Conservation (phyloP, 352 stramenopile genomes). For the Globisporangium spiculum region DNA sequence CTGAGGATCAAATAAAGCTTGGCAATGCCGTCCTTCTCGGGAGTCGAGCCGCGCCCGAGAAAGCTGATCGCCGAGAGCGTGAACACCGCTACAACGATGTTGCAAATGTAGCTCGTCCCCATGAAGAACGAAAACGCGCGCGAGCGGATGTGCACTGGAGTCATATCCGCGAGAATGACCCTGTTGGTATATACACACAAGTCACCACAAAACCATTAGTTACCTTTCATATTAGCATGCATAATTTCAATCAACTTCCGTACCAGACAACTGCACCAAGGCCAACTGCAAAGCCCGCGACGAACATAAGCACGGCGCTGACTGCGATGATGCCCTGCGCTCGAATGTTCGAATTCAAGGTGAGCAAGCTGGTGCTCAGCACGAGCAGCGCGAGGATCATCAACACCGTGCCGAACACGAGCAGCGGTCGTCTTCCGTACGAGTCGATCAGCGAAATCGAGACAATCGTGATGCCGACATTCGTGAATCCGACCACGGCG, state of each 20-base stretch:
- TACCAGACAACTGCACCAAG: constrained; percentile 80
- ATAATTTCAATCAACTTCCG: constrained; percentile 7
- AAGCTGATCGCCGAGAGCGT: constrained; percentile 78
- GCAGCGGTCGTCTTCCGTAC: constrained; percentile 64
- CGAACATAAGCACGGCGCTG: constrained; percentile 73
- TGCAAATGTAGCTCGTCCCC: constrained; percentile 82
- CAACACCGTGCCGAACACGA: constrained; percentile 60
- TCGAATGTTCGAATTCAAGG: constrained; percentile 43
- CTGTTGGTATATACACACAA: constrained; percentile 25
- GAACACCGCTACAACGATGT: constrained; percentile 76
- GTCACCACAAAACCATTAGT: not conserved
- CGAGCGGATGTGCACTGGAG: constrained; percentile 80
- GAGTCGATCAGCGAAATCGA: constrained; percentile 76
- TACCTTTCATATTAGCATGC: not conserved
- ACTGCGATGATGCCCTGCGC: constrained; percentile 70
- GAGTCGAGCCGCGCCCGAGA: constrained; percentile 53
- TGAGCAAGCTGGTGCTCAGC: constrained; percentile 69
- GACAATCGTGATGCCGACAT: constrained; percentile 78
- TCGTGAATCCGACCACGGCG: constrained; percentile 63
- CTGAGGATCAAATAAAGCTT: constrained; percentile 84
- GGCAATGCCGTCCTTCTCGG: constrained; percentile 82
- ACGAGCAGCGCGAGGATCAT: constrained; percentile 74
- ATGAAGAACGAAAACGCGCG: constrained; percentile 86
- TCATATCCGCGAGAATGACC: constrained; percentile 87
- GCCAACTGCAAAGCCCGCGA: constrained; percentile 81